Conservation (phyloP, 148 eudicot genomes). For the Fagopyrum homotropicum region DNA sequence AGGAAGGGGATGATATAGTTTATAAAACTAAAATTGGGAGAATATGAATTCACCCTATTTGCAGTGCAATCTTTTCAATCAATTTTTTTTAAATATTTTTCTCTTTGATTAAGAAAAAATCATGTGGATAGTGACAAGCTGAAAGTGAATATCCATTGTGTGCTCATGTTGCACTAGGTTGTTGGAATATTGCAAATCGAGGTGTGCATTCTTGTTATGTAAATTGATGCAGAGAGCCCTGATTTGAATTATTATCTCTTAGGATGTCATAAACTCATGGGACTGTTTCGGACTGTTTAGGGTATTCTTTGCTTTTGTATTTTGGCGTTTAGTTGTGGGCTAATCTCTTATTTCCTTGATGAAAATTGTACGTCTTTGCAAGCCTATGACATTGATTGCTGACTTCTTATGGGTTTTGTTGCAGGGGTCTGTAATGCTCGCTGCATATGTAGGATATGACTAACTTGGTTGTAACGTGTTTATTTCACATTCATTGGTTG, state of each 20-base stretch:
- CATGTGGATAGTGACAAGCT: neutral
- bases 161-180: neutral
- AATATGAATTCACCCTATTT: neutral
- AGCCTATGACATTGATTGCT: neutral
- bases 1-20: neutral
- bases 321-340: neutral
- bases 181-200: neutral
- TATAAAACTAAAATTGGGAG: neutral
- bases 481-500: neutral
- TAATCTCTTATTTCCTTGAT: neutral
- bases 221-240: neutral
- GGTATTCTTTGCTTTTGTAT: neutral
- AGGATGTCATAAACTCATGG: neutral
- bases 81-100: neutral
- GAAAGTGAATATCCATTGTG: neutral
- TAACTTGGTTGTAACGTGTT: neutral
- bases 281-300: neutral
- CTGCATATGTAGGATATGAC: neutral
- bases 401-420: neutral
- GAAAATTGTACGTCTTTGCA: neutral
- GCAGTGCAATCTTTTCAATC: neutral
- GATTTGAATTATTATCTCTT: neutral
- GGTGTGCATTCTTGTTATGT: neutral
- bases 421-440: conserved; percentile 11
- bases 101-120: neutral